Evolutionary conservation across 805 yeast species (phyloP), one percentile per base, ranked within the genome.

Genomic region (Teunomyces funiuensis): DNA sequence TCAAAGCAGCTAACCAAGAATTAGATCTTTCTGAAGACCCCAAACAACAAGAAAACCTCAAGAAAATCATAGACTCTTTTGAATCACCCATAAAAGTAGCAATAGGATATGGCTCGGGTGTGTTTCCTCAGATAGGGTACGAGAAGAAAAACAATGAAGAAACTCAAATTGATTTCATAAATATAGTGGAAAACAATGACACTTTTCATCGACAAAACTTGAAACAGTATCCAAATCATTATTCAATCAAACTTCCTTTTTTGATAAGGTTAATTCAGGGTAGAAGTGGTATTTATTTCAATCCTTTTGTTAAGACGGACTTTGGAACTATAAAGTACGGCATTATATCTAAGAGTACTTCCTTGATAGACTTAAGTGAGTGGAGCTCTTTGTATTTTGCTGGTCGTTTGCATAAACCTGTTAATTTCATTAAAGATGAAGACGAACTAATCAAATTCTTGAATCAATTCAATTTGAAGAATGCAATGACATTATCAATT

Each of bases 51-150:
- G 60, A 58, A 7, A 69, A 74, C 6, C 63, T 88, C 20, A 58
- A 71, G 13, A 58, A 70, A 2, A 72, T 85, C 2, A 53, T 83
- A 28, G 62, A 76, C 62, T 66, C 71, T 34, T 87, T 87, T 61
- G 67, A 79, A 30, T 84, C 91, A 1, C 90, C 93, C 0, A 77
- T 88, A 10, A 69, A 80, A 40, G 85, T 79, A 53, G 83, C 96
- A 1, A 86, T 91, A 63, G 99, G 97, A 0, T 91, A 91, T 61
- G 99, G 99, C 2, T 85, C 95, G 6, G 96, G 96, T 4, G 96
- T 93, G 1, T 86, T 93, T 54, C 74, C 79, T 27, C 99, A 91
- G 60, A 53, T 51, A 1, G 67, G 71, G 4, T 73, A 77, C 48
- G 36, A 36, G 7, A 23, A 38, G 20, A 73, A 74, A 26, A 33